These are phyloP conservation scores for Aspergillus nomiae DNA, from an alignment of 2,329 filamentous ascomycete species.

Conservation along the genomic window DNA sequence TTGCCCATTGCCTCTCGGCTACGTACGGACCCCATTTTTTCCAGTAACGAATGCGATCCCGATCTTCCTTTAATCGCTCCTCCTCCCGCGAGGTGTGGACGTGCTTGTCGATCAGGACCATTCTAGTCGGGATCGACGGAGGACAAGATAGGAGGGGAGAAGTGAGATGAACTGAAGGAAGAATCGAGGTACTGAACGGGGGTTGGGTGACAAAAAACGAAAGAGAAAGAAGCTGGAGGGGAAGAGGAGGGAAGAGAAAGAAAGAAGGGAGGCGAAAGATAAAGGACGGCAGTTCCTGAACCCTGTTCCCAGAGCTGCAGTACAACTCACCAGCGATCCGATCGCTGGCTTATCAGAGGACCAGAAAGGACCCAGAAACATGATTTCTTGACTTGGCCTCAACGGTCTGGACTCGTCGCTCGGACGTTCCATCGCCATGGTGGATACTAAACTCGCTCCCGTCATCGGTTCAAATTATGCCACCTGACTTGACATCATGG, in stretches of 20 bases:
- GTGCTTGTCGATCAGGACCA: slow-evolving; percentile 89
- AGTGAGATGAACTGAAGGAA: neutral
- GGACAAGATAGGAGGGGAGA: neutral
- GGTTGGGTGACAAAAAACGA: neutral
- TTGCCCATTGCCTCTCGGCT: slow-evolving; percentile 93
- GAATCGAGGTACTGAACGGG: neutral
- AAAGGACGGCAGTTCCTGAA: slow-evolving; percentile 8
- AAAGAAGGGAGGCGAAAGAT: neutral
- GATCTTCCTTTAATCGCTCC: slow-evolving; percentile 83
- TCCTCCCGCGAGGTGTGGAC: slow-evolving; percentile 90
- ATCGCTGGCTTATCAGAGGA: slow-evolving; percentile 6
- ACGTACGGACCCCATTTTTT: slow-evolving; percentile 98
- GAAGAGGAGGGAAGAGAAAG: slow-evolving; percentile 2
- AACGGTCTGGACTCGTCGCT: neutral
- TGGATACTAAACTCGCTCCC: neutral
- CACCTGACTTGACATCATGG: no score
- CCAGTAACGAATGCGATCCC: slow-evolving; percentile 85
- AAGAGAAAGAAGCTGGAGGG: neutral
- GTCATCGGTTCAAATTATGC: neutral
- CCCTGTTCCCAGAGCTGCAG: slow-evolving; percentile 2
- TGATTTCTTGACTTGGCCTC: slow-evolving; percentile 1
- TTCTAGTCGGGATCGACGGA: slow-evolving; percentile 40
- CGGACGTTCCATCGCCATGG: no score
- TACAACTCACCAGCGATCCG: slow-evolving; percentile 6
- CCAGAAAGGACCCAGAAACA: neutral